Conservation (phyloP, 306 rosid species). For the Corylus heterophylla region DNA sequence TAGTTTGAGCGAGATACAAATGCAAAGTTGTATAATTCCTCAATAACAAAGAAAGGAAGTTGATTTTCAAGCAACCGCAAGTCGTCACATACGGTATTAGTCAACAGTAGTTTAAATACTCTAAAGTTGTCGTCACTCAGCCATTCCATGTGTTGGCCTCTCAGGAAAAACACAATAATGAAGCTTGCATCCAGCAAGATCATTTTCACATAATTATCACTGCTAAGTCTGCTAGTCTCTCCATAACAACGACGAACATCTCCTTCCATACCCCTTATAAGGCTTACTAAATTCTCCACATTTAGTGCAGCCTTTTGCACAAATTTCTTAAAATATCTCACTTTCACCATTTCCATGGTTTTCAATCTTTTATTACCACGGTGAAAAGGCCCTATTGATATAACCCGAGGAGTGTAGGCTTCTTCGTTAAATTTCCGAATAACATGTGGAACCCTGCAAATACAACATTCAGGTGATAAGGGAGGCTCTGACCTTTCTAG, state of each 20-base stretch:
- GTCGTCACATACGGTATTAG: background rate
- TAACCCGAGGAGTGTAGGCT: background rate
- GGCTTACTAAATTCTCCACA: background rate
- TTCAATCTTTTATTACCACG: background rate
- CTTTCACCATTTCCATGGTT: background rate
- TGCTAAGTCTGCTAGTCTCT: background rate
- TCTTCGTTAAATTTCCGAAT: background rate
- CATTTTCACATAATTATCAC: constrained; percentile 6
- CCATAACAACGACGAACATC: background rate
- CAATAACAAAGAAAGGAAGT: constrained; percentile 18
- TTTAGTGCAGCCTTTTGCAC: background rate
- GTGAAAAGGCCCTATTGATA: constrained; percentile 20
- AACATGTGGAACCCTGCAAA: background rate
- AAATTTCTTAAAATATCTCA: background rate
- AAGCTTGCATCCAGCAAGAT: constrained; percentile 20
- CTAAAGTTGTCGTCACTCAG: too few species aligned
- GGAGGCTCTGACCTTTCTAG: background rate
- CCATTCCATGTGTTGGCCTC: background rate
- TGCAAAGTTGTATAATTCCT: background rate
- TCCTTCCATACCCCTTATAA: background rate
- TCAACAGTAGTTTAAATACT: background rate
- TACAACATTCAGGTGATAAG: background rate
- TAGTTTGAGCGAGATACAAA: background rate
- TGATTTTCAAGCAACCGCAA: constrained; percentile 21
- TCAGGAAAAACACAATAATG: background rate